phyloP scores from a whole-genome alignment of 352 stramenopile species.

The Pythium sukuiense region DNA sequence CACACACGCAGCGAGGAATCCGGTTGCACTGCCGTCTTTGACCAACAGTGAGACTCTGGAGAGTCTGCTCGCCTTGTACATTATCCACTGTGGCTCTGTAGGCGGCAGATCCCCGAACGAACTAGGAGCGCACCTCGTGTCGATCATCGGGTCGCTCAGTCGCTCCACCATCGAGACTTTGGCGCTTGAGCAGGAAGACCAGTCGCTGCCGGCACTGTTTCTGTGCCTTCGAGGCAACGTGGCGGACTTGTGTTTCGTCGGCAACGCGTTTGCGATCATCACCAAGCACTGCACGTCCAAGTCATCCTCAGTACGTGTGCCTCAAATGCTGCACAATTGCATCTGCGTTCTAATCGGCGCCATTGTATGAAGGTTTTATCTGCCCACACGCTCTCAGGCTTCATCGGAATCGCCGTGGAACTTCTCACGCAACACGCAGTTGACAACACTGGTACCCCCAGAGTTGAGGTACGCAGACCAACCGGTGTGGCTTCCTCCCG shows the following conservation, averaged over 20 bases:
- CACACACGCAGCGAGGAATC: conserved; percentile 49
- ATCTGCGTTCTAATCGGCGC: too few relatives aligned
- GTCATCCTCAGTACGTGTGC: background rate
- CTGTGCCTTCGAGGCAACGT: conserved; percentile 58
- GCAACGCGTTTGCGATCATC: conserved; percentile 61
- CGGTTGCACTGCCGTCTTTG: conserved; percentile 44
- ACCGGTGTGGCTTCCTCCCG: too few relatives aligned
- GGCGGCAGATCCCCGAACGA: conserved; percentile 28
- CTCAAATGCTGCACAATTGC: background rate
- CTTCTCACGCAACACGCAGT: conserved; percentile 28
- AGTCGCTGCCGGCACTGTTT: conserved; percentile 61
- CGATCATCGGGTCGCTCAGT: conserved; percentile 45
- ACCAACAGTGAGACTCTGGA: conserved; percentile 60
- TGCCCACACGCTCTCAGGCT: conserved; percentile 48
- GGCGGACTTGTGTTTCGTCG: conserved; percentile 43
- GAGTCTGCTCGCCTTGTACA: conserved; percentile 58
- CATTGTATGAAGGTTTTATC: conserved; percentile 26
- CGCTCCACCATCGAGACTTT: conserved; percentile 45
- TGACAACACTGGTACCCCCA: background rate
- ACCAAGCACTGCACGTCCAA: conserved; percentile 46
- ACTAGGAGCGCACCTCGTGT: conserved; percentile 40
- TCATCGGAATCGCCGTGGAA: conserved; percentile 61
- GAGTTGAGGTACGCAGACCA: background rate
- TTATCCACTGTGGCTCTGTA: conserved; percentile 30
- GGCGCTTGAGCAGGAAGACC: conserved; percentile 44